Base-by-base conservation (phyloP, 345 rosid genomes). In the Orychophragmus violaceus region DNA sequence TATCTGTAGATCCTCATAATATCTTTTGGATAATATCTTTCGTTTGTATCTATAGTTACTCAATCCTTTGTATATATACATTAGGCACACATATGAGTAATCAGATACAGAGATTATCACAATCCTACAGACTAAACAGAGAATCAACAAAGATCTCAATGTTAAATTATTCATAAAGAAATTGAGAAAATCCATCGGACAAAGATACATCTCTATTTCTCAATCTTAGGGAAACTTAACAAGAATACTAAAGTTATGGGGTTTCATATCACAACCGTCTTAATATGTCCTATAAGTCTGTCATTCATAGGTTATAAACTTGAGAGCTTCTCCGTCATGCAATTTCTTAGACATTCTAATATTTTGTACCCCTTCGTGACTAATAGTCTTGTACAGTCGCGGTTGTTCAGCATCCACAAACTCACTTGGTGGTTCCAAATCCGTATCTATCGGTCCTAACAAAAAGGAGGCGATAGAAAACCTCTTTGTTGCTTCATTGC, bases 391-490 rank as follows among this genome's bases (percentile, higher is more conserved):
- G 19, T 68, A 57, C 5, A 68, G 1, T 0, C 64, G 3, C 2
- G 72, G 65, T 17, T 68, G 72, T 10, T 68, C 48, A 6, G n/a
- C 33, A 23, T 56, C 58, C 14, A 68, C 36, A 11, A 68, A 68
- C 17, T 54, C 65, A 21, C 44, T 46, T 2, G 65, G 72, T 17
- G 45, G 17, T 35, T 68, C 57, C 3, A 68, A 1, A n/a, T 12
- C 32, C 8, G 9, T 33, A 30, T 57, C 57, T 25, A 21, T 14
- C 5, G 88, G 85, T 17, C 85, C 92, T 56, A 87, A 60, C 1
- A 86, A 79, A 70, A 87, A 83, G 0, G 87, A 55, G 5, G 90
- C 92, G 18, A 84, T 87, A 5, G 89, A 82, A 22, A 84, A 61
- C 58, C 89, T 63, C 46, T 75, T 27, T 0, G 52, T 41, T 17